Percentiles rank a stretch among this genome's conserved stretches.
Evolutionary conservation across 805 yeast species (phyloP).

Genomic region (Naumovozyma dairenensis): DNA sequence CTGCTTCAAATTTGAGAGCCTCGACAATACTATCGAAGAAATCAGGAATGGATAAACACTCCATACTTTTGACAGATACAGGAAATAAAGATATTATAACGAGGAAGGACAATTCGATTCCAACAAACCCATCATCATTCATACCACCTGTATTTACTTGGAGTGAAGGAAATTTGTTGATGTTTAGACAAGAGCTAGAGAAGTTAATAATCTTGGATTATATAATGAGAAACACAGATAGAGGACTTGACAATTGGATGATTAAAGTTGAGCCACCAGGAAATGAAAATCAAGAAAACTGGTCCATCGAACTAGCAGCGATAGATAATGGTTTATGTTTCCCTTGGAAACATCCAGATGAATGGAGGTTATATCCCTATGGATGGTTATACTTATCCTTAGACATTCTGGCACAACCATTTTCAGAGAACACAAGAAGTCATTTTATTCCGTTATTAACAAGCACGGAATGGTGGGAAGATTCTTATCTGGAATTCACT

Average conservation of each 20-base stretch:
- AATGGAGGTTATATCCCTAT: constrained; percentile 70
- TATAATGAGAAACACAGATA: constrained; percentile 63
- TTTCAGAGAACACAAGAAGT: constrained; percentile 42
- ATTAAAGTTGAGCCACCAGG: constrained; percentile 27
- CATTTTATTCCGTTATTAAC: constrained; percentile 52
- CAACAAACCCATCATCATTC: no score
- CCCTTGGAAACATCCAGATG: constrained; percentile 79
- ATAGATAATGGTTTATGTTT: constrained; percentile 67
- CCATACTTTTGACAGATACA: no score
- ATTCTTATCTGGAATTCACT: constrained; percentile 38
- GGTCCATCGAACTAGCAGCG: constrained; percentile 48
- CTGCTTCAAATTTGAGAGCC: neutral
- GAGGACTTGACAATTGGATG: constrained; percentile 77
- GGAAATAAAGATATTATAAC: no score
- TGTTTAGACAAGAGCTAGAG: constrained; percentile 54
- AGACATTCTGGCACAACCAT: constrained; percentile 57
- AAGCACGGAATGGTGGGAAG: constrained; percentile 63
- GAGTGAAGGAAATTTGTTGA: constrained; percentile 39
- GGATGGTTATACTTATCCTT: constrained; percentile 69
- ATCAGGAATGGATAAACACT: no score
- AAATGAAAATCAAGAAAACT: constrained; percentile 9
- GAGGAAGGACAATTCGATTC: no score
- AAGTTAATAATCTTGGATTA: constrained; percentile 63
- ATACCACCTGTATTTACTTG: constrained; percentile 31
- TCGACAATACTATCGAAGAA: no score